phyloP scores from a whole-genome alignment of 2,329 filamentous ascomycete species.

The Clonostachys rosea region DNA sequence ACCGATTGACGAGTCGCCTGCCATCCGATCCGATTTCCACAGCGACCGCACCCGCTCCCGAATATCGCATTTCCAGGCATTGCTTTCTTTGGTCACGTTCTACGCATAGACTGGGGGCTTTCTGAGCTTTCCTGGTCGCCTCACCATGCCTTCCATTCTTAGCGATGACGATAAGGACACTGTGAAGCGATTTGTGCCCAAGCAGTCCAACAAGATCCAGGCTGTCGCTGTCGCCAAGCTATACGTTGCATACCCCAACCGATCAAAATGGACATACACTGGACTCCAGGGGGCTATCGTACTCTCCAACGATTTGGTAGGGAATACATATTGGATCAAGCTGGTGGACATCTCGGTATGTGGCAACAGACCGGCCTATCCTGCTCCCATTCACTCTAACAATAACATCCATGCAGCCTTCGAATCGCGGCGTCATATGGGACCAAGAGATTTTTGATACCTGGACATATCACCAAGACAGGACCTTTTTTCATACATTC shows the following conservation, averaged over 20 bases:
- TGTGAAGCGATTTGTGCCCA: slow-evolving; percentile 91
- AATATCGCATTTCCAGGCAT: background rate
- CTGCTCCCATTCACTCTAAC: background rate
- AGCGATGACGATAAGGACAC: slow-evolving; percentile 93
- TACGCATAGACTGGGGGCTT: background rate
- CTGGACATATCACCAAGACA: slow-evolving; percentile 93
- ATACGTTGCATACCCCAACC: slow-evolving; percentile 87
- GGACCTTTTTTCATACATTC: slow-evolving; percentile 96
- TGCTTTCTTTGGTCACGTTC: no score
- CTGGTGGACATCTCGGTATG: slow-evolving; percentile 89
- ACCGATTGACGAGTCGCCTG: no score
- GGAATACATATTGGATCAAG: slow-evolving; percentile 96
- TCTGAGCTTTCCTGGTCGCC: background rate
- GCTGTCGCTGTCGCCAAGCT: slow-evolving; percentile 90
- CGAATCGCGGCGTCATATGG: slow-evolving; percentile 84
- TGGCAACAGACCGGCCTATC: background rate
- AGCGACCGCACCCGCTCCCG: background rate
- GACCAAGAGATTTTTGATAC: slow-evolving; percentile 97
- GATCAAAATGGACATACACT: slow-evolving; percentile 86
- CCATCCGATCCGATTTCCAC: no score
- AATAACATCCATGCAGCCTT: slow-evolving; percentile 45
- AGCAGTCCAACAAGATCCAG: slow-evolving; percentile 94
- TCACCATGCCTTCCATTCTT: slow-evolving; percentile 62
- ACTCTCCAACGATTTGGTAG: slow-evolving; percentile 88
- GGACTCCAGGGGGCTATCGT: slow-evolving; percentile 89